Percentiles rank a stretch among this genome's conserved stretches.
Evolutionary conservation across 73 alveolate species (phyloP).

Genomic region (Tetrahymena borealis): DNA sequence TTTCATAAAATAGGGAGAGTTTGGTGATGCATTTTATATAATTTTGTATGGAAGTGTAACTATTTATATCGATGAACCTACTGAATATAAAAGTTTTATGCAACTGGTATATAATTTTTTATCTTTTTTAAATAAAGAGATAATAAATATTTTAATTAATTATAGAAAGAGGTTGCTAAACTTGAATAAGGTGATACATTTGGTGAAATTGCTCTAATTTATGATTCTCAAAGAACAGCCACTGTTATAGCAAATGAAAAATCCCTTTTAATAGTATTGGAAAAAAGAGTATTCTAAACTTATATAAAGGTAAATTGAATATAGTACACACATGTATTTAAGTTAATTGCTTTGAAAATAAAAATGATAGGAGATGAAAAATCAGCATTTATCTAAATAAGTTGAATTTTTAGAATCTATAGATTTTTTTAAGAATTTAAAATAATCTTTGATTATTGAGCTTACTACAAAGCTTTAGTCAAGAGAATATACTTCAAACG

Average conservation of each 20-base stretch:
- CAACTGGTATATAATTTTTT: slow-evolving; percentile 4
- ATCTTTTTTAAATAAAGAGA: not conserved
- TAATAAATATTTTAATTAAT: not conserved
- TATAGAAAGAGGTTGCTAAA: slow-evolving; percentile 3
- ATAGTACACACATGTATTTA: not conserved
- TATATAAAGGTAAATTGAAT: not conserved
- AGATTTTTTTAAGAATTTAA: not conserved
- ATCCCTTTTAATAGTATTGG: not conserved
- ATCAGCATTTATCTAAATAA: not conserved
- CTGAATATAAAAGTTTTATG: slow-evolving; percentile 38
- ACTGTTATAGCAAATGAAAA: not conserved
- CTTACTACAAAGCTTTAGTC: not conserved
- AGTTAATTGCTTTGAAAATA: not conserved
- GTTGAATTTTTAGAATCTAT: not conserved
- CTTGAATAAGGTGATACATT: slow-evolving; percentile 11
- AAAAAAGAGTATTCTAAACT: not conserved
- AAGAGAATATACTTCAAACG: not conserved
- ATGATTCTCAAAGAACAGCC: not conserved
- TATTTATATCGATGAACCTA: slow-evolving; percentile 42
- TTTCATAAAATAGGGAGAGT: slow-evolving; percentile 18
- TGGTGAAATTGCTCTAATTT: not conserved
- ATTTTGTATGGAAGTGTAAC: slow-evolving; percentile 43
- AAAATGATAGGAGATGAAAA: not conserved
- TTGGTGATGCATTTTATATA: slow-evolving; percentile 45
- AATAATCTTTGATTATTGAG: not conserved